These are phyloP conservation scores for Clarireedia sp. DNA, from an alignment of 2,329 filamentous ascomycete genomes.

Conservation along the genomic window DNA sequence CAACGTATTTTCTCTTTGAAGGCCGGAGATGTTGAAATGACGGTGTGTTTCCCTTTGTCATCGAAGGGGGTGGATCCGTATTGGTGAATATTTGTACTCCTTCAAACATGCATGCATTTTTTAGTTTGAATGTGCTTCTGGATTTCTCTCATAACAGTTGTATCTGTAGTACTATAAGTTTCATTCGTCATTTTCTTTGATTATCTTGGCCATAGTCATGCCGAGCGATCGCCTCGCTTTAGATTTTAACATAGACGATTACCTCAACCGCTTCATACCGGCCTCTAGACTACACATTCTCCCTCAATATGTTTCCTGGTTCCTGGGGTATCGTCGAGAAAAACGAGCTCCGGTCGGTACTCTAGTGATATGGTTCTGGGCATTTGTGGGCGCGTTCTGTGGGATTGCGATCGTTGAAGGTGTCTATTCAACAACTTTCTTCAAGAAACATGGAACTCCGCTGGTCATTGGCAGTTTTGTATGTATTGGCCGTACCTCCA, in stretches of 20 bases:
- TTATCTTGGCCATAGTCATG: not conserved
- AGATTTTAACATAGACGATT: slow-evolving; percentile 65
- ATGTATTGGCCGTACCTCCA: slow-evolving; percentile 25
- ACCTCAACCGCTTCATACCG: slow-evolving; percentile 64
- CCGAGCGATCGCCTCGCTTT: not conserved
- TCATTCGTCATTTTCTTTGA: not conserved
- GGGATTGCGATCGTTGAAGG: slow-evolving; percentile 52
- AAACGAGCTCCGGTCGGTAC: slow-evolving; percentile 41
- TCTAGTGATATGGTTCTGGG: slow-evolving; percentile 51
- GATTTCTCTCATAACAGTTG: not conserved
- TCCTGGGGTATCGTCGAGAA: slow-evolving; percentile 54
- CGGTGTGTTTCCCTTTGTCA: slow-evolving; percentile 2
- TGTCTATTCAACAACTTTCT: slow-evolving; percentile 44
- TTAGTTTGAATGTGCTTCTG: not conserved
- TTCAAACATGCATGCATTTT: not conserved
- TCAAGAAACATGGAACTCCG: slow-evolving; percentile 45
- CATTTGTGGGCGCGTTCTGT: slow-evolving; percentile 56
- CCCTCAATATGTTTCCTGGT: slow-evolving; percentile 58
- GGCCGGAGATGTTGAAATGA: slow-evolving; percentile 4
- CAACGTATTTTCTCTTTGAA: not conserved
- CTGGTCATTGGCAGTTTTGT: slow-evolving; percentile 65
- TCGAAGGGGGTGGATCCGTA: not conserved
- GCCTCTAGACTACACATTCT: slow-evolving; percentile 55
- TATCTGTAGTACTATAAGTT: not conserved
- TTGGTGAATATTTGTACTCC: not conserved